Evolutionary conservation across 768 basidiomycete species (phyloP).

Genomic region (Rubroboletus pulcherrimus): DNA sequence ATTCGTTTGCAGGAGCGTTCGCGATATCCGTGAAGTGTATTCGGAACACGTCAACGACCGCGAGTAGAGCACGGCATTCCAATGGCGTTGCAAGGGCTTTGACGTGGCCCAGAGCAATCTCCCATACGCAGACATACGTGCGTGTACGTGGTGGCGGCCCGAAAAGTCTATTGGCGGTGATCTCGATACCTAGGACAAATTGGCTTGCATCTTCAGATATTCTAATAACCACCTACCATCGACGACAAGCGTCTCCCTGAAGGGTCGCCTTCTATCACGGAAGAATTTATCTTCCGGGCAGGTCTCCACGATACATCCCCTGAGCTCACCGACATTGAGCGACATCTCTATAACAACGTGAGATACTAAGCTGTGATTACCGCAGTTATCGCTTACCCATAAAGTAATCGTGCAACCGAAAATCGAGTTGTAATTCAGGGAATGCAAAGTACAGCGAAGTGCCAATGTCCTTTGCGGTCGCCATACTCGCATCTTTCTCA

Average conservation of each 20-base stretch:
- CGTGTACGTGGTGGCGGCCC: conserved; percentile 82
- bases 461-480: conserved; percentile 41
- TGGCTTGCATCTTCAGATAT: not conserved
- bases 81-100: conserved; percentile 53
- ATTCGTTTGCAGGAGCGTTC: conserved; percentile 78
- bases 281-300: conserved; percentile 43
- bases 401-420: conserved; percentile 80
- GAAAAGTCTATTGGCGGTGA: conserved; percentile 83
- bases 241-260: conserved; percentile 42
- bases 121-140: conserved; percentile 93
- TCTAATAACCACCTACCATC: conserved; percentile 37
- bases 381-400: conserved; percentile 58
- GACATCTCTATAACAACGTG: conserved; percentile 59
- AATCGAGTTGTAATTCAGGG: conserved; percentile 69
- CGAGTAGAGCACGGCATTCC: conserved; percentile 48
- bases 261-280: conserved; percentile 13
- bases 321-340: conserved; percentile 63
- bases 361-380: conserved; percentile 3
- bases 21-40: conserved; percentile 69
- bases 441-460: conserved; percentile 52
- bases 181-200: conserved; percentile 55
- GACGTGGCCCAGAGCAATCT: conserved; percentile 66
- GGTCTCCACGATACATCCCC: conserved; percentile 46
- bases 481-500: conserved; percentile 32
- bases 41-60: conserved; percentile 55